Conservation (phyloP, 108 stramenopile species). For the Chaetoceros muelleri region DNA sequence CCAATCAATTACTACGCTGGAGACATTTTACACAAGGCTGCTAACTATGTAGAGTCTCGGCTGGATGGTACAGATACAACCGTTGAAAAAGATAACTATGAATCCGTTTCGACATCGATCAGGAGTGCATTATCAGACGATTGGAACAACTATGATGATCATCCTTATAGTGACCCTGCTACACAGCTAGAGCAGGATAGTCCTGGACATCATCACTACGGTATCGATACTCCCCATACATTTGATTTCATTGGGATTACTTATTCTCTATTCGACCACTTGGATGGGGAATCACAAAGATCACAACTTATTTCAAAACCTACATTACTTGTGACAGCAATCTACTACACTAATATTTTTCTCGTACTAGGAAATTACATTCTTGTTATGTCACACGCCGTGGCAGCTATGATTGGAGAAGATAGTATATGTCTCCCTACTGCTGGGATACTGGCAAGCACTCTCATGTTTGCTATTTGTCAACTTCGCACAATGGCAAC, state of each 20-base stretch:
- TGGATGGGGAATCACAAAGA: not conserved
- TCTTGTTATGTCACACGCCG: slow-evolving; percentile 60
- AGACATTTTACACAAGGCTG: slow-evolving; percentile 30
- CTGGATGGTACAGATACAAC: not conserved
- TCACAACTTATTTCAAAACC: not conserved
- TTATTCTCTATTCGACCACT: slow-evolving; percentile 30
- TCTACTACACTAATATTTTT: slow-evolving; percentile 61
- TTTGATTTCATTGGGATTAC: slow-evolving; percentile 68
- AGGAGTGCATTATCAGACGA: not conserved
- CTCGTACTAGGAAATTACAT: slow-evolving; percentile 60
- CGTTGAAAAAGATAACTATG: not conserved
- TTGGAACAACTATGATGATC: slow-evolving; percentile 14
- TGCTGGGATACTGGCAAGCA: slow-evolving; percentile 47
- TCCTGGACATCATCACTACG: slow-evolving; percentile 4
- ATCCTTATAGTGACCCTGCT: not conserved
- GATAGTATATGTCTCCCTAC: slow-evolving; percentile 44
- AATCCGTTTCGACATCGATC: too few relatives aligned
- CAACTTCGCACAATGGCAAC: slow-evolving; percentile 57
- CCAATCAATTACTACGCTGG: slow-evolving; percentile 60
- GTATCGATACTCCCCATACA: slow-evolving; percentile 37
- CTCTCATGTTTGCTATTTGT: slow-evolving; percentile 47
- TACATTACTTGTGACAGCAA: slow-evolving; percentile 28
- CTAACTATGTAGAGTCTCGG: slow-evolving; percentile 32
- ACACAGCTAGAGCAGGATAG: not conserved
- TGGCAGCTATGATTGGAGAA: slow-evolving; percentile 39